These are phyloP conservation scores for Collybia nuda DNA, from an alignment of 768 basidiomycete species.

Conservation along the genomic window DNA sequence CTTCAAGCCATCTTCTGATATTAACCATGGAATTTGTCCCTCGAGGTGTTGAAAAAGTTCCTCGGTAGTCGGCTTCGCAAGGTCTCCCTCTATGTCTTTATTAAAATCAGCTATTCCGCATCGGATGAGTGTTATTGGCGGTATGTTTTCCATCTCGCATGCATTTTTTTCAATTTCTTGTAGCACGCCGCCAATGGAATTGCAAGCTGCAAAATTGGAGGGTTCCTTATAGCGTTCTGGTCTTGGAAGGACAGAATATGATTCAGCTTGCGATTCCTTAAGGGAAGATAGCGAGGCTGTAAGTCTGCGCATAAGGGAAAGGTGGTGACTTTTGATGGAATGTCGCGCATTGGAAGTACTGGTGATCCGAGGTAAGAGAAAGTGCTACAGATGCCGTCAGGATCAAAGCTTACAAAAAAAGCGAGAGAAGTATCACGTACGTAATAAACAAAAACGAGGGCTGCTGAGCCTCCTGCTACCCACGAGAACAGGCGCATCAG, in stretches of 20 bases:
- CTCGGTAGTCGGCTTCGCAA: constrained; percentile 47
- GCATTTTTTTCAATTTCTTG: constrained; percentile 26
- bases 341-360: constrained; percentile 59
- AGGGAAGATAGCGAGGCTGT: constrained; percentile 54
- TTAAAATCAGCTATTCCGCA: constrained; percentile 56
- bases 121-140: constrained; percentile 58
- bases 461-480: constrained; percentile 64
- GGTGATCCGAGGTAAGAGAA: constrained; percentile 65
- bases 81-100: constrained; percentile 32
- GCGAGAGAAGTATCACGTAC: constrained; percentile 36
- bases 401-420: constrained; percentile 4
- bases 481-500: constrained; percentile 61
- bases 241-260: constrained; percentile 57
- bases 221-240: constrained; percentile 51
- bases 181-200: constrained; percentile 43
- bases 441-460: constrained; percentile 62
- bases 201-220: constrained; percentile 38
- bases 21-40: constrained; percentile 57
- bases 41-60: constrained; percentile 62
- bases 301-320: constrained; percentile 52
- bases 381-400: constrained; percentile 42
- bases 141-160: constrained; percentile 31
- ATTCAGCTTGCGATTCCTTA: constrained; percentile 54
- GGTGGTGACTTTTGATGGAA: constrained; percentile 61
- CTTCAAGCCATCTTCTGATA: constrained; percentile 44